phyloP scores from a whole-genome alignment of 768 basidiomycete species.

The Termitomyces titanicus region DNA sequence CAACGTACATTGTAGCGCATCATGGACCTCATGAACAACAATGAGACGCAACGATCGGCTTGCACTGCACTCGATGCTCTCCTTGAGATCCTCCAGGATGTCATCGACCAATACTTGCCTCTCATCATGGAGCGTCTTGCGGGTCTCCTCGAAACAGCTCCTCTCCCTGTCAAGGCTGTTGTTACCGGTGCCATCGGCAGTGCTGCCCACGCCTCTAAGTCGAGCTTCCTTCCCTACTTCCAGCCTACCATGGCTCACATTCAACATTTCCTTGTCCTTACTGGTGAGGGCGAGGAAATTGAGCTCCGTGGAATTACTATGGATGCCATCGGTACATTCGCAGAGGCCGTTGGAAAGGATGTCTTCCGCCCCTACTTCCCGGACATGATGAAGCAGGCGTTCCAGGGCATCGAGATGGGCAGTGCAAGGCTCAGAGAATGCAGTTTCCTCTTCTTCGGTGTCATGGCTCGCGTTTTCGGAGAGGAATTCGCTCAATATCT shows the following conservation, averaged over 20 bases:
- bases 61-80: conserved; percentile 96
- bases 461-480: conserved; percentile 96
- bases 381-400: conserved; percentile 94
- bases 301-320: conserved; percentile 97
- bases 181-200: conserved; percentile 98
- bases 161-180: conserved; percentile 86
- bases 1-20: conserved; percentile 54
- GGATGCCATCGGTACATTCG: conserved; percentile 98
- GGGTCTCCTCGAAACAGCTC: conserved; percentile 81
- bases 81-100: conserved; percentile 89
- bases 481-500: conserved; percentile 92
- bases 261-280: conserved; percentile 83
- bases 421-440: conserved; percentile 89
- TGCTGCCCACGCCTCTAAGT: conserved; percentile 94
- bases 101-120: conserved; percentile 86
- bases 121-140: conserved; percentile 94
- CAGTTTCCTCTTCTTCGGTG: conserved; percentile 97
- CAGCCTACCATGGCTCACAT: conserved; percentile 85
- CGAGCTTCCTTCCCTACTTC: conserved; percentile 92
- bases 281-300: conserved; percentile 85
- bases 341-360: conserved; percentile 94
- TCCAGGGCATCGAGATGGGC: conserved; percentile 84
- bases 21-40: conserved; percentile 86
- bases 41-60: conserved; percentile 85
- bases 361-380: conserved; percentile 93